Conservation (phyloP, 1,139 yeast genomes). For the Zygoascus sp. region DNA sequence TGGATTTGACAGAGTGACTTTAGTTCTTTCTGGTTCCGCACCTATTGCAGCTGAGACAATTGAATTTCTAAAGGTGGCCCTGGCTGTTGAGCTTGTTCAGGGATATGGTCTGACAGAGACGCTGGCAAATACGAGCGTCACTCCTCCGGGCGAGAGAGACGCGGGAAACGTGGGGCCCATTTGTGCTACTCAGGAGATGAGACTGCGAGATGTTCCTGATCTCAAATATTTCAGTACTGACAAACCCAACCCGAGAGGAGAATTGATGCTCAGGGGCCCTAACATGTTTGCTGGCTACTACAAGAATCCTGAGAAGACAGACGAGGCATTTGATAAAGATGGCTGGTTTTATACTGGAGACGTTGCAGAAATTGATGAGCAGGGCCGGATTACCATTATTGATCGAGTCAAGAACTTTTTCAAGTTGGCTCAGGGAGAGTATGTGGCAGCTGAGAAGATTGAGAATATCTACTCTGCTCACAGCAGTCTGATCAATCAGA, state of each 20-base stretch:
- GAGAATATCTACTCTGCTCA: slow-evolving; percentile 59
- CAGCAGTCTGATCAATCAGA: slow-evolving; percentile 50
- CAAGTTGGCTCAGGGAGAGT: slow-evolving; percentile 78
- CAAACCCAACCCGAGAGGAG: slow-evolving; percentile 50
- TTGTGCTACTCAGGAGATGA: slow-evolving; percentile 50
- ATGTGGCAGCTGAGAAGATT: slow-evolving; percentile 72
- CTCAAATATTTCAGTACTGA: slow-evolving; percentile 59
- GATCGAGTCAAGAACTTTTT: slow-evolving; percentile 80
- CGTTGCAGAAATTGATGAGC: slow-evolving; percentile 52
- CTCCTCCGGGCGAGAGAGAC: slow-evolving; percentile 44
- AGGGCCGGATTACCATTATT: slow-evolving; percentile 57
- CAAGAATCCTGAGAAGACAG: slow-evolving; percentile 53
- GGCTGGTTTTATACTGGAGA: slow-evolving; percentile 83
- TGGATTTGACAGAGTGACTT: slow-evolving; percentile 51
- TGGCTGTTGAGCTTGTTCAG: slow-evolving; percentile 56
- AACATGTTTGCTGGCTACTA: slow-evolving; percentile 61
- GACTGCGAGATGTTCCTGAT: slow-evolving; percentile 61
- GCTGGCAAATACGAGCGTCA: slow-evolving; percentile 56
- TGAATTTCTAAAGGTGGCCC: slow-evolving; percentile 56
- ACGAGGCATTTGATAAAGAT: slow-evolving; percentile 50
- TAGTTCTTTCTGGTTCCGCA: slow-evolving; percentile 63
- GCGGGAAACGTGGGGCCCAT: slow-evolving; percentile 63
- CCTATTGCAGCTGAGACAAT: slow-evolving; percentile 63
- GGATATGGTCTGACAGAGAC: slow-evolving; percentile 80
- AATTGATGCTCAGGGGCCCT: slow-evolving; percentile 63